Conservation (phyloP, 129 eudicot species). For the Sambucus nigra region DNA sequence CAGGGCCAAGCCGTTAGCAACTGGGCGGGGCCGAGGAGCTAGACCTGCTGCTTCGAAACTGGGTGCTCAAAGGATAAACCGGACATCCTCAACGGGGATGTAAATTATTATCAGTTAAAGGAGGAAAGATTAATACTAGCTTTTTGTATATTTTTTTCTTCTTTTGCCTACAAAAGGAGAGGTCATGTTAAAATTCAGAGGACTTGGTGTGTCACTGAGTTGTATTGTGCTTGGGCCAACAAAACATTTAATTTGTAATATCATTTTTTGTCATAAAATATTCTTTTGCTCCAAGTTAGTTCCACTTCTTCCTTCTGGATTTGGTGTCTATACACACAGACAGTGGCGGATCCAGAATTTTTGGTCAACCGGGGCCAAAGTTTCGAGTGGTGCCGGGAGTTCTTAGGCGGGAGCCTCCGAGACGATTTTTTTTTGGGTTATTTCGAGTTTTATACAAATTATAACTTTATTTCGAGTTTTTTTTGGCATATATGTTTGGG, state of each 20-base stretch:
- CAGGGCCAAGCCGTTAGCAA: conserved; percentile 66
- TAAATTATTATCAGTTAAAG: conserved; percentile 18
- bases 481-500: too few relatives aligned
- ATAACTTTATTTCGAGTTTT: too few relatives aligned
- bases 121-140: not conserved
- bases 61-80: conserved; percentile 91
- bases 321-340: too few relatives aligned
- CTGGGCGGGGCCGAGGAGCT: conserved; percentile 68
- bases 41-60: conserved; percentile 63
- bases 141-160: conserved; percentile 24
- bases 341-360: too few relatives aligned
- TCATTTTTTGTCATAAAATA: conserved; percentile 6
- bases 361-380: too few relatives aligned
- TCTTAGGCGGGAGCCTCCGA: too few relatives aligned
- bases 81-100: conserved; percentile 59
- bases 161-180: conserved; percentile 5
- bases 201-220: conserved; percentile 8
- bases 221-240: conserved; percentile 8
- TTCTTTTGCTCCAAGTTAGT: not conserved
- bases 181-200: conserved; percentile 3
- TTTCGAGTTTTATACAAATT: too few relatives aligned
- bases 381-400: too few relatives aligned
- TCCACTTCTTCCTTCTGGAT: too few relatives aligned
- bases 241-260: conserved; percentile 20
- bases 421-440: too few relatives aligned